A percentile compares a stretch with the other conserved stretches of the same genome.
These are phyloP conservation scores for Nepenthes mirabilis DNA, from an alignment of 148 eudicot genomes.

Conservation along the genomic window DNA sequence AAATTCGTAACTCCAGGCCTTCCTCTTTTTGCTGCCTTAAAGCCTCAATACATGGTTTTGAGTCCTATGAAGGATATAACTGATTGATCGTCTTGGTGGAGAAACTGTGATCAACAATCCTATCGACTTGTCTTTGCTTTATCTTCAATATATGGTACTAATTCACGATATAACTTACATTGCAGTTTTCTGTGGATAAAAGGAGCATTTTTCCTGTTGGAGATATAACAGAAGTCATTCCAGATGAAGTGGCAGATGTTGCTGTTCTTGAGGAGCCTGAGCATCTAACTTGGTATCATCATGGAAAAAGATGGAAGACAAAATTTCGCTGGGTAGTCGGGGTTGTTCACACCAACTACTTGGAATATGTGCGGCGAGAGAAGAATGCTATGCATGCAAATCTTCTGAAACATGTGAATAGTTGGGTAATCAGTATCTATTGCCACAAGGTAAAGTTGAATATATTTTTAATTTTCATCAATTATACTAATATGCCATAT, in stretches of 20 bases:
- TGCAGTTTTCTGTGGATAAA: constrained; percentile 70
- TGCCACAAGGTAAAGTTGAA: constrained; percentile 65
- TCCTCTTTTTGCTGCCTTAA: too few relatives aligned
- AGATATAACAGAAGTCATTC: constrained; percentile 70
- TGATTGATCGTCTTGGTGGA: too few relatives aligned
- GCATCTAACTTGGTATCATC: constrained; percentile 99
- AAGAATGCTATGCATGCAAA: constrained; percentile 66
- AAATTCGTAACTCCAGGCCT: too few relatives aligned
- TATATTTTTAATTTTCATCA: too few relatives aligned
- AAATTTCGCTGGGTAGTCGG: constrained; percentile 79
- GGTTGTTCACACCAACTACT: constrained; percentile 85
- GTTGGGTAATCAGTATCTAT: constrained; percentile 82
- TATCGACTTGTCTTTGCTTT: too few relatives aligned
- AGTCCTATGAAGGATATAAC: too few relatives aligned
- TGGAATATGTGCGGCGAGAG: constrained; percentile 85
- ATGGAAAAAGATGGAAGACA: constrained; percentile 86
- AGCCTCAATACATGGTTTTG: too few relatives aligned
- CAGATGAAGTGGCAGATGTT: constrained; percentile 86
- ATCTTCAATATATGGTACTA: not conserved
- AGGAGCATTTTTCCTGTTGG: constrained; percentile 92
- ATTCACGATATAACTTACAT: constrained; percentile 1
- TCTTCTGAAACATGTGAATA: constrained; percentile 57
- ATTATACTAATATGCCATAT: too few relatives aligned
- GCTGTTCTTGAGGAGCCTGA: constrained; percentile 99
- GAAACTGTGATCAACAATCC: too few relatives aligned